Evolutionary conservation across 192 early-diverging fungal species (phyloP).

Genomic region (Linnemannia exigua): DNA sequence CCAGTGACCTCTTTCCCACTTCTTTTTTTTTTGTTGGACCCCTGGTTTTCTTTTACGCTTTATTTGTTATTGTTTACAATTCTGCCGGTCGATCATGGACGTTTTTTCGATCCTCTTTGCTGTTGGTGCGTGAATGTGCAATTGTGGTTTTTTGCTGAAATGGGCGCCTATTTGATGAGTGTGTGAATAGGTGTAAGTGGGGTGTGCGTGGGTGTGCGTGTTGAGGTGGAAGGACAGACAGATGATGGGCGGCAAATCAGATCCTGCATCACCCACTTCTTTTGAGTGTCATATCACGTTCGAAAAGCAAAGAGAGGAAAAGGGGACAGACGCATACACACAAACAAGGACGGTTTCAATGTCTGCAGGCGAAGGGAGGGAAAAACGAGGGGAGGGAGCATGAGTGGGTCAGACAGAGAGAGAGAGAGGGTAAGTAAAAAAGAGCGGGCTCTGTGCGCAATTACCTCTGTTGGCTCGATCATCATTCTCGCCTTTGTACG

Average conservation of each 20-base stretch:
- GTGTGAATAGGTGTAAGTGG: too few species aligned
- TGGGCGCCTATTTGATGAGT: too few species aligned
- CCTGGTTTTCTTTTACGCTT: background rate
- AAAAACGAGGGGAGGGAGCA: background rate
- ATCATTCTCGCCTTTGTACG: background rate
- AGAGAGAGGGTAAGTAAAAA: background rate
- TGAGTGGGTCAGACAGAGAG: too few species aligned
- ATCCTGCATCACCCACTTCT: background rate
- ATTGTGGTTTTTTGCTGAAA: too few species aligned
- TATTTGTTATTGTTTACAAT: too few species aligned
- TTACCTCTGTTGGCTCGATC: constrained; percentile 5
- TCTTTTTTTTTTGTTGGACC: background rate
- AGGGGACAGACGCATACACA: background rate
- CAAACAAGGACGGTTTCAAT: background rate
- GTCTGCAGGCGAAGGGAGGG: background rate
- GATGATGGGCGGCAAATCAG: background rate
- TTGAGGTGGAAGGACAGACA: background rate
- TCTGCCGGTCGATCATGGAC: background rate
- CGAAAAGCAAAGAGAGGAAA: background rate
- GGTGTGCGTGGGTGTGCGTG: background rate
- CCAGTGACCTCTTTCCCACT: background rate
- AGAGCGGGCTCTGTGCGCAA: constrained; percentile 6
- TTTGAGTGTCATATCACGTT: background rate
- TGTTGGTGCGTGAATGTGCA: background rate
- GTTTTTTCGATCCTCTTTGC: background rate